These are phyloP conservation scores for Russula abietina DNA, from an alignment of 768 basidiomycete genomes.

Conservation along the genomic window DNA sequence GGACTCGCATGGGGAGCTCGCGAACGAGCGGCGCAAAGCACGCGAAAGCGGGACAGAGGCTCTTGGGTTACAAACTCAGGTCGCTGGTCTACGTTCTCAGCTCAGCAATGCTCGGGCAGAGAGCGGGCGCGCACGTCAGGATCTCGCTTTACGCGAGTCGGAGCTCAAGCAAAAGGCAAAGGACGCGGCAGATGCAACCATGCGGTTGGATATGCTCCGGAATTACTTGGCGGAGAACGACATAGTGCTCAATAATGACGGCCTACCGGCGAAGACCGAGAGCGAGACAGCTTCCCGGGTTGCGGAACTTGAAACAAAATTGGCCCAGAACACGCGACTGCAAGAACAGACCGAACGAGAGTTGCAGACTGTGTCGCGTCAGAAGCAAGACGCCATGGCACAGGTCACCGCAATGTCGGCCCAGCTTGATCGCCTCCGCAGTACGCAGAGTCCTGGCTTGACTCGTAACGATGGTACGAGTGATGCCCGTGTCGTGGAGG, in stretches of 20 bases:
- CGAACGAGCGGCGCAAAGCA: slow-evolving; percentile 58
- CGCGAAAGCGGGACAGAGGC: slow-evolving; percentile 62
- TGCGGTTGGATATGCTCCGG: slow-evolving; percentile 74
- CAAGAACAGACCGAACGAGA: slow-evolving; percentile 76
- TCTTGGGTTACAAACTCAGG: slow-evolving; percentile 61
- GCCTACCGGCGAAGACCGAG: slow-evolving; percentile 42
- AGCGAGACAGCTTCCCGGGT: slow-evolving; percentile 42
- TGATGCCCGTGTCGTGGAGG: slow-evolving; percentile 52
- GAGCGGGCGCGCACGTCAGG: slow-evolving; percentile 61
- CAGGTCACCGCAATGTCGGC: slow-evolving; percentile 58
- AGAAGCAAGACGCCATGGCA: slow-evolving; percentile 69
- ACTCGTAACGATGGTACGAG: slow-evolving; percentile 29
- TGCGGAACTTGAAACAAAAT: slow-evolving; percentile 69
- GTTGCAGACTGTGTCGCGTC: slow-evolving; percentile 55
- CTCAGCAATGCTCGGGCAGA: slow-evolving; percentile 64
- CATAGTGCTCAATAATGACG: slow-evolving; percentile 69
- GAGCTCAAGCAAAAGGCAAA: slow-evolving; percentile 58
- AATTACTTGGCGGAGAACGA: slow-evolving; percentile 87
- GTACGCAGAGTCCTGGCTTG: slow-evolving; percentile 47
- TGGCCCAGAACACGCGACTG: slow-evolving; percentile 64
- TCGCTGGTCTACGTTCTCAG: slow-evolving; percentile 67
- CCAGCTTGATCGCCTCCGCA: slow-evolving; percentile 61
- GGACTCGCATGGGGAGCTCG: slow-evolving; percentile 56
- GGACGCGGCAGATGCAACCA: slow-evolving; percentile 59
- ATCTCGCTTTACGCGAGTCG: slow-evolving; percentile 58